phyloP scores from a whole-genome alignment of 352 stramenopile genomes.

The Phytophthora pluvialis region DNA sequence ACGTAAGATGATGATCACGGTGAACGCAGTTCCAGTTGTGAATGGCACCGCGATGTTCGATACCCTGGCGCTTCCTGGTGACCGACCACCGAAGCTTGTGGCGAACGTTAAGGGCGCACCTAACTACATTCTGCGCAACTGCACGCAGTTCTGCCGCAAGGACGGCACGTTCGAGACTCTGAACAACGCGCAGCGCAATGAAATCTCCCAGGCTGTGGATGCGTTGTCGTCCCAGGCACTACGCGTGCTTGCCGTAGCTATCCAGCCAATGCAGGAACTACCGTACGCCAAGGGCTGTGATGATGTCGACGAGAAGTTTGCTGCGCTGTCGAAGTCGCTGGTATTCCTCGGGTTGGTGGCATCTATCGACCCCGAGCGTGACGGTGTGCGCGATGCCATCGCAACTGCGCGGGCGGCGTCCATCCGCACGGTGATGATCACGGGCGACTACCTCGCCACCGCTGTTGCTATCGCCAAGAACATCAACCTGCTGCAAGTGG shows the following conservation, averaged over 20 bases:
- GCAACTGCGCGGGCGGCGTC: conserved; percentile 42
- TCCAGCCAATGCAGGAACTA: conserved; percentile 64
- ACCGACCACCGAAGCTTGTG: conserved; percentile 51
- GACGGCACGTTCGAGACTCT: conserved; percentile 58
- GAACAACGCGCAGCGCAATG: conserved; percentile 46
- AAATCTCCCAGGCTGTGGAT: conserved; percentile 69
- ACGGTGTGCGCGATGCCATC: conserved; percentile 70
- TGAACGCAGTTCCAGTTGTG: conserved; percentile 54
- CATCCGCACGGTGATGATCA: conserved; percentile 93
- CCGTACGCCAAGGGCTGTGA: conserved; percentile 53
- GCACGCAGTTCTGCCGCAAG: conserved; percentile 56
- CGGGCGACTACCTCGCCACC: conserved; percentile 95
- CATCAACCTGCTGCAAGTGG: conserved; percentile 91
- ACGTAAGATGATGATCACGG: conserved; percentile 94
- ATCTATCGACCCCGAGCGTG: conserved; percentile 86
- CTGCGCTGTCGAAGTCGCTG: conserved; percentile 67
- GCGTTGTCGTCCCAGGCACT: conserved; percentile 77
- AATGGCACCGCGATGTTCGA: conserved; percentile 46
- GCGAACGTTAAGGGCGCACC: conserved; percentile 72
- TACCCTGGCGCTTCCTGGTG: conserved; percentile 40
- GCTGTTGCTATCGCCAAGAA: conserved; percentile 93
- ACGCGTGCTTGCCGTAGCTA: conserved; percentile 91
- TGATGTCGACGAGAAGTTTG: conserved; percentile 78
- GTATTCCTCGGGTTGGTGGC: conserved; percentile 94
- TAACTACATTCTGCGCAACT: conserved; percentile 79